Evolutionary conservation across 345 rosid genomes (phyloP), one percentile per base, ranked within the genome.

Genomic region (Pugionium dolabratum): DNA sequence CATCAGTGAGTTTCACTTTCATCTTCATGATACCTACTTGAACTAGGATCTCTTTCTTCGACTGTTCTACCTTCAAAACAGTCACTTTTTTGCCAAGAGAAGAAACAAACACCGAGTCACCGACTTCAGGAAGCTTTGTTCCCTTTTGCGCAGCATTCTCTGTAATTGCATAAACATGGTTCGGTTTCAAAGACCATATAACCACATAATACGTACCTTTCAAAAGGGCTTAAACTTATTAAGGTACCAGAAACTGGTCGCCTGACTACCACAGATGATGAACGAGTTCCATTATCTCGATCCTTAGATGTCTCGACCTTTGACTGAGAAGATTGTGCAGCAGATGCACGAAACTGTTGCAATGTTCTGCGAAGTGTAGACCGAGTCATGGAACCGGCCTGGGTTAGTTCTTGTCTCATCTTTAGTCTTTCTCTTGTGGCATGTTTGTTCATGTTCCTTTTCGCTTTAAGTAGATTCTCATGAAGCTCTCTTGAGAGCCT

Each of bases 1-100:
- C 49, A 29, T 88, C 90, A 5, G 51, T 34, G 35, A 78, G 69
- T 79, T 90, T 94, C 69, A 94, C 59, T 79, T 83, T 88, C 82
- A 90, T 62, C 79, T 84, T 88, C 92, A 94, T 80, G 78, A 72
- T 83, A 54, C 96, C 96, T 56, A 83, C 94, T 83, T 83, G 96
- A 72, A 93, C 96, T 44, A 80, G 65, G 55, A 93, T 79, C 81
- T 86, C 90, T 71, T 81, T 81, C 79, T 81, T 88, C 1, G 81
- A 77, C 27, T 74, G 76, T 46, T 93, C 99, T 51, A 90, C 87
- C 60, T 67, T 79, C 72, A 90, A 49, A 54, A 93, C 89, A 25
- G 74, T 84, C 39, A 74, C 98, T 61, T 75, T 78, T 78, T 80
- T 86, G 59, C 88, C 82, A n/a, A 90, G 84, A 37, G 87, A 81